These are phyloP conservation scores for Thielaviopsis musarum DNA, from an alignment of 2,329 filamentous ascomycete genomes.

Conservation along the genomic window DNA sequence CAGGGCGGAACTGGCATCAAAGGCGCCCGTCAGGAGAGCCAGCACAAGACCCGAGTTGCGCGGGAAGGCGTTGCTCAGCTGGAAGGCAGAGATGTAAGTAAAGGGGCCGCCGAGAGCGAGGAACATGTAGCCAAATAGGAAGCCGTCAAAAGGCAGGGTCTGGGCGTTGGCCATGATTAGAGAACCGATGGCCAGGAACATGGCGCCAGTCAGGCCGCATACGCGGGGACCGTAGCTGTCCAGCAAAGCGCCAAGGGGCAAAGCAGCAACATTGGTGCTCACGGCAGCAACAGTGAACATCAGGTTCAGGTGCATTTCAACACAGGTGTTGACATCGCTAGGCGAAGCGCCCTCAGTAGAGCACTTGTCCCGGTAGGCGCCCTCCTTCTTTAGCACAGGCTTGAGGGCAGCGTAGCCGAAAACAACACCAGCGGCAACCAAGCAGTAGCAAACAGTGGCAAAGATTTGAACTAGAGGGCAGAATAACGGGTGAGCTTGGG, in stretches of 20 bases:
- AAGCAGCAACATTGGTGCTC: conserved; percentile 69
- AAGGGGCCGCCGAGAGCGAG: conserved; percentile 67
- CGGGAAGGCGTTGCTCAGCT: conserved; percentile 72
- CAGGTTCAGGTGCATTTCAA: conserved; percentile 55
- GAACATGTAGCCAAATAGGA: conserved; percentile 57
- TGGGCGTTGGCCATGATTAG: conserved; percentile 53
- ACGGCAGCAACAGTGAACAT: conserved; percentile 90
- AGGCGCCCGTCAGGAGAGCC: conserved; percentile 63
- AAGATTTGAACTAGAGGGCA: conserved; percentile 21
- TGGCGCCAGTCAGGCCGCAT: conserved; percentile 53
- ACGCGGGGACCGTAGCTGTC: conserved; percentile 68
- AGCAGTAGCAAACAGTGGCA: conserved; percentile 24
- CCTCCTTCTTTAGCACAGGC: conserved; percentile 57
- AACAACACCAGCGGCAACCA: conserved; percentile 44
- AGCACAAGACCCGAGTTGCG: conserved; percentile 62
- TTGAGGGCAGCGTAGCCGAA: conserved; percentile 80
- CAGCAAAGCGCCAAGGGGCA: conserved; percentile 72
- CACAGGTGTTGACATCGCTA: conserved; percentile 24
- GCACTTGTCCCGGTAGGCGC: conserved; percentile 53
- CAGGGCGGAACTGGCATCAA: conserved; percentile 65
- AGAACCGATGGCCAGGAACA: conserved; percentile 53
- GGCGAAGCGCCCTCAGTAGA: conserved; percentile 15
- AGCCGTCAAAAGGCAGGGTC: conserved; percentile 53
- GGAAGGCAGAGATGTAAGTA: conserved; percentile 68
- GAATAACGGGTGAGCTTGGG: neutral